Evolutionary conservation across 306 rosid species (phyloP).

Genomic region (Phaseolus lunatus): DNA sequence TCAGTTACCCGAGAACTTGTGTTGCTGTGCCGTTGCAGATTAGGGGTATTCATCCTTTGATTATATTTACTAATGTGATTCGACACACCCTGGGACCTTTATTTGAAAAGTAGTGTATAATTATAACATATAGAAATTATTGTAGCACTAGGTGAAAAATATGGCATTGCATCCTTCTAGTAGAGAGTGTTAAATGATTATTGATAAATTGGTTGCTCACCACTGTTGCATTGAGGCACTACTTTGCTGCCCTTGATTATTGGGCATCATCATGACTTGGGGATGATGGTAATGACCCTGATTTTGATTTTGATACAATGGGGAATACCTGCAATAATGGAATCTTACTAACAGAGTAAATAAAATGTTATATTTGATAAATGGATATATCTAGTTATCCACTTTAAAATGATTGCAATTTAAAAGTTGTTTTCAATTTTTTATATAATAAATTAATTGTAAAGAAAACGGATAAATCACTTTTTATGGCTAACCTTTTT

Average conservation of each 20-base stretch:
- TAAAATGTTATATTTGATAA: neutral
- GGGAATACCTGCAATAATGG: conserved; percentile 27
- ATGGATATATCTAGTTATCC: neutral
- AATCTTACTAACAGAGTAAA: neutral
- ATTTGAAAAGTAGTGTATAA: neutral
- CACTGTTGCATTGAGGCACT: neutral
- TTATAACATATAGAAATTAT: neutral
- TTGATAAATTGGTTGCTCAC: conserved; percentile 30
- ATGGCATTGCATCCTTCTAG: neutral
- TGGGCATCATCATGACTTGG: neutral
- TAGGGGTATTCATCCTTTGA: neutral
- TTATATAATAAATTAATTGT: neutral
- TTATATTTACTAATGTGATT: neutral
- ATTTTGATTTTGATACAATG: neutral
- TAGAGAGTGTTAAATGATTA: neutral
- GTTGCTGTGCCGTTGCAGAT: neutral
- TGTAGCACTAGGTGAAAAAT: too few species aligned
- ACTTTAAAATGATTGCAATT: neutral
- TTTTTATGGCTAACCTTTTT: too few species aligned
- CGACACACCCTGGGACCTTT: conserved; percentile 22
- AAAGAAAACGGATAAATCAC: neutral
- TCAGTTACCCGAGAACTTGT: neutral
- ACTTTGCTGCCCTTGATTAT: neutral
- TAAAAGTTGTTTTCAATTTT: neutral
- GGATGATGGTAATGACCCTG: neutral